Percentiles rank a stretch among this genome's conserved stretches.
Evolutionary conservation across 2,329 filamentous ascomycete species (phyloP).

Genomic region (Exophiala phaeomuriformis): DNA sequence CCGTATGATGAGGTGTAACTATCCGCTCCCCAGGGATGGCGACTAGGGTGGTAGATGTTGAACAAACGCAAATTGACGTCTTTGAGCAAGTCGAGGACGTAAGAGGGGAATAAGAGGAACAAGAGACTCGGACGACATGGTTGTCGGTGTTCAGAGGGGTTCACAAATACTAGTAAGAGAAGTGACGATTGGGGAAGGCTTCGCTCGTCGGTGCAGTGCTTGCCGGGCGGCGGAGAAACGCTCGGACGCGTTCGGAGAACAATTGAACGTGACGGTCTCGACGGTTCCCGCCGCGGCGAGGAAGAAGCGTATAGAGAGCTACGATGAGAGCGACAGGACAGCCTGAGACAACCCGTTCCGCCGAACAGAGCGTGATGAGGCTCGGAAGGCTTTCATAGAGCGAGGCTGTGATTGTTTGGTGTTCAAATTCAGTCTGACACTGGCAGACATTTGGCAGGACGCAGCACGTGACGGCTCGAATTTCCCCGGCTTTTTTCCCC

Average conservation of each 20-base stretch:
- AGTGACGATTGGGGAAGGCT: conserved; percentile 1
- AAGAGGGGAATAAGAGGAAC: neutral
- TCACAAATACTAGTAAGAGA: conserved; percentile 7
- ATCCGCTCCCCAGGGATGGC: no score
- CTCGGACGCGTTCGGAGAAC: neutral
- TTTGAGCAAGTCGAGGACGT: neutral
- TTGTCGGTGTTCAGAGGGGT: conserved; percentile 2
- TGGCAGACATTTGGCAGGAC: no score
- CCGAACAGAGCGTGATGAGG: neutral
- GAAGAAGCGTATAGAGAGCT: neutral
- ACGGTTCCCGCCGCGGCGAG: neutral
- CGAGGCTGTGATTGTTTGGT: no score
- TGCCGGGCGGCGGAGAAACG: conserved; percentile 15
- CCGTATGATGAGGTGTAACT: no score
- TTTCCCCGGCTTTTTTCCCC: conserved; percentile 18
- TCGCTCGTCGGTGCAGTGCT: conserved; percentile 17
- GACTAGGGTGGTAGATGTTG: neutral
- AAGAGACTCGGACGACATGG: neutral
- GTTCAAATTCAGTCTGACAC: no score
- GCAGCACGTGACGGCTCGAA: neutral
- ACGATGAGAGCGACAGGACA: neutral
- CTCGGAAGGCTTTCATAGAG: no score
- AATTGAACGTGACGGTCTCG: neutral
- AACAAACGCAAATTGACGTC: neutral
- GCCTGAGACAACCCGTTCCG: neutral